Conservation (phyloP, 2,329 filamentous ascomycete genomes). For the Exophiala lecanii-corni region DNA sequence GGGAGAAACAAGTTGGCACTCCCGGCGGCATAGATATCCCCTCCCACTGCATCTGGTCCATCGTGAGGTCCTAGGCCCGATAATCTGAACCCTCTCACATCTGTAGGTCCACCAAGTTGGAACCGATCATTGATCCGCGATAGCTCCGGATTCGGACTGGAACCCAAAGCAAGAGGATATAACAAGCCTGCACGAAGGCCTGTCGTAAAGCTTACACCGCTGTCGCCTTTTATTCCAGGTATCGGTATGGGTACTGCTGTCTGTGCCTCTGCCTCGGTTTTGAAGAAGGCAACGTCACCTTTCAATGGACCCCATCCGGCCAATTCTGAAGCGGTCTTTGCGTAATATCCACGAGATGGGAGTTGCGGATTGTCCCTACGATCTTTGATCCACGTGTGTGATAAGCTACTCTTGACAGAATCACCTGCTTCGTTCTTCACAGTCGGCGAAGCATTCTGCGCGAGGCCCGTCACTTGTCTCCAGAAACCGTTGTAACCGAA, state of each 20-base stretch:
- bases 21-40: constrained; percentile 86
- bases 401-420: constrained; percentile 80
- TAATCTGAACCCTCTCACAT: constrained; percentile 88
- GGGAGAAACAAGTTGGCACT: constrained; percentile 82
- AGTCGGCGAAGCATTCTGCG: constrained; percentile 69
- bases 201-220: constrained; percentile 76
- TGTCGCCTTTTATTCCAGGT: constrained; percentile 62
- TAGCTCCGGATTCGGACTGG: constrained; percentile 51
- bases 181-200: constrained; percentile 77
- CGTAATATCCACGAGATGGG: constrained; percentile 73
- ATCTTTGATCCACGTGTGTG: constrained; percentile 76
- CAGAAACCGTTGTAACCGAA: constrained; percentile 76
- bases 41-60: constrained; percentile 77
- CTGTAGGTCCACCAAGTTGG: constrained; percentile 87
- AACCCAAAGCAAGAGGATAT: constrained; percentile 69
- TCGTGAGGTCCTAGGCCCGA: constrained; percentile 86
- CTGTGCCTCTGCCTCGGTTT: constrained; percentile 79
- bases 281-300: constrained; percentile 91
- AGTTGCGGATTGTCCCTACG: constrained; percentile 79
- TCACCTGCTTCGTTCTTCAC: constrained; percentile 84
- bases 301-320: constrained; percentile 78
- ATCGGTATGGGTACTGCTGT: constrained; percentile 69
- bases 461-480: constrained; percentile 81
- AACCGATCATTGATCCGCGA: constrained; percentile 93
- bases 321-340: constrained; percentile 75